Evolutionary conservation across 768 basidiomycete species (phyloP), one percentile per base, ranked within the genome.

Genomic region (Rhizopogon rudus): DNA sequence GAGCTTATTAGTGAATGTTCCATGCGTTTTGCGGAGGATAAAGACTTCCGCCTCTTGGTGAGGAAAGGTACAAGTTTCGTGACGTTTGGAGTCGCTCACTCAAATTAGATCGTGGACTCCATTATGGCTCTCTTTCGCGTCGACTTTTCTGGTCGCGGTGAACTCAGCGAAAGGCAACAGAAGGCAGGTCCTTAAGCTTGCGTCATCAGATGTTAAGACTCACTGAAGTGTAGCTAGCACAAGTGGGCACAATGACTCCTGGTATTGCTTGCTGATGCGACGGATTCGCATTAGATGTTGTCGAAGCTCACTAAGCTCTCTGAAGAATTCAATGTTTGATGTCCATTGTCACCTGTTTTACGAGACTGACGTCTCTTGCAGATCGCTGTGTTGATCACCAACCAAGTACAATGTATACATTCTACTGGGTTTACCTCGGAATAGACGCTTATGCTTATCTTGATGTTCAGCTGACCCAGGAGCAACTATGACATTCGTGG

Each of bases 51-150:
- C 45, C 77, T 91, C 29, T 71, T 92, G 64, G 88, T 87, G 63
- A 31, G 64, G 57, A 56, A 39, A 12, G 8, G n/a, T 48, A 2
- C 37, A 12, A 6, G 20, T 13, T 31, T 2, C 14, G 7, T 51
- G 4, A 9, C 20, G 8, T 17, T 7, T 22, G 44, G 20, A 10
- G 16, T 7, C 17, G 48, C 50, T 67, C 41, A 71, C 39, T 22
- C 9, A 28, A 25, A 37, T 5, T 64, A 96, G 88, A 93, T 98
- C 56, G 82, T 98, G 37, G 96, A 98, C 67, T 94, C 91, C 62
- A 95, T 98, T 57, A 96, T 98, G 92, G 96, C 95, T 29, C 79
- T 96, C 6, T 98, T 98, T 70, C 84, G 93, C 17, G 91, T 93
- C 43, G 95, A 98, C 70, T 98, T 77, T 68, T 91, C 91, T 3